Evolutionary conservation across 1,284 basidiomycete genomes (phyloP), one percentile per base, ranked within the genome.

Genomic region (Albatrellus sp.): DNA sequence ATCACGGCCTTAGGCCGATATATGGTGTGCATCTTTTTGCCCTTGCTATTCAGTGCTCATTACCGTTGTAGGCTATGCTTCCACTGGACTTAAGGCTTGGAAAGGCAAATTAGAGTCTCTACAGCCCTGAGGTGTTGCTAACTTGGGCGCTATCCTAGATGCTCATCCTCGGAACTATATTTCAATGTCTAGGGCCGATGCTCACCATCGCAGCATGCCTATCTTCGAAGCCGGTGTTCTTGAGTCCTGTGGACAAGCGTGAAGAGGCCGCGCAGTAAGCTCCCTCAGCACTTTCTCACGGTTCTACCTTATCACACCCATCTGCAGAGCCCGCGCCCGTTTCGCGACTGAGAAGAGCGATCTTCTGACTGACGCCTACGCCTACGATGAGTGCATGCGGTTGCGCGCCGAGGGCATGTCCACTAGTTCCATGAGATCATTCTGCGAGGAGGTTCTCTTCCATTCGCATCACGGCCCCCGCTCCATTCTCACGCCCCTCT

Each of bases 11-110:
- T 97, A 2, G 93, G 93, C 2, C 69, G 75, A 51, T 81, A 94
- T 61, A 76, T 94, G 58, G 85, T 79, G 53, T 45, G 70, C 58
- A 1, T 5, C 33, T n/a, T 29, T 34, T 9, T 30, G 19, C 16
- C 9, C 32, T 44, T 48, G 39, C n/a, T 33, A 17, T n/a, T 37
- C 30, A n/a, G 33, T 32, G 36, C 12, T 38, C 36, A 19, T 40
- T 17, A 24, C 17, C 1, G 42, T 14, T 44, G 4, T 49, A 90
- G 85, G 72, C 86, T 4, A 73, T 81, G 61, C 70, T 97, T 28
- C 92, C 92, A 1, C 68, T 96, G 20, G 92, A 97, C 62, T 65
- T 96, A n/a, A 74, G 90, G 39, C 70, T 97, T 16, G 89, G 79
- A 32, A 97, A 97, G 69, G 80, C 86, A 46, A 29, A 54, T 46